Evolutionary conservation across 805 yeast genomes (phyloP).

Genomic region (Saturnispora hagleri): DNA sequence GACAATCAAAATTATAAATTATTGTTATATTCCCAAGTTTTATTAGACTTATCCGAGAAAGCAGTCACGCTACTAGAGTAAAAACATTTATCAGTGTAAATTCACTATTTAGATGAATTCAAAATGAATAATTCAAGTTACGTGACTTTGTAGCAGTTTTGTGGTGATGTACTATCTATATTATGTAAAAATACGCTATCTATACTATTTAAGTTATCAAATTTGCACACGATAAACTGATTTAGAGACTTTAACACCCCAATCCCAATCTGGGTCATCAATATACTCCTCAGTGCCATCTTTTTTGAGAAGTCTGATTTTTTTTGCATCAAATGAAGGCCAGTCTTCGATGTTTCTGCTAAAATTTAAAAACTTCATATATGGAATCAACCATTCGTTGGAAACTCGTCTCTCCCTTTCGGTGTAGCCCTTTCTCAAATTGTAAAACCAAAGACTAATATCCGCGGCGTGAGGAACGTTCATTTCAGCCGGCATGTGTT

Average conservation of each 20-base stretch:
- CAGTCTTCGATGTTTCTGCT: constrained; percentile 22
- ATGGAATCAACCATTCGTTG: constrained; percentile 25
- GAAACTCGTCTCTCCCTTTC: constrained; percentile 21
- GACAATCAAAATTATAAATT: not conserved
- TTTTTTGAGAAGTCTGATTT: constrained; percentile 23
- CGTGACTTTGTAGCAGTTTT: no score
- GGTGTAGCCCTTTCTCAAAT: constrained; percentile 20
- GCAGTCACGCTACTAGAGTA: no score
- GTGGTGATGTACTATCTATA: no score
- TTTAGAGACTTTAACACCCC: constrained; percentile 29
- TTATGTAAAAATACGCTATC: no score
- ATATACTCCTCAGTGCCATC: constrained; percentile 24
- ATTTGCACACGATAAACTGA: constrained; percentile 20
- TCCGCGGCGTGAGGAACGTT: constrained; percentile 33
- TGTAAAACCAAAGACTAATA: constrained; percentile 29
- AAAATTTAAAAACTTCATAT: constrained; percentile 24
- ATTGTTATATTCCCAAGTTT: not conserved
- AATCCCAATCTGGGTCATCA: constrained; percentile 29
- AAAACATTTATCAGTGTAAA: no score
- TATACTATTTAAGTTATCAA: no score
- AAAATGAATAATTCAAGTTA: no score
- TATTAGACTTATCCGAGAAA: not conserved
- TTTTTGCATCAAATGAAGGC: constrained; percentile 21
- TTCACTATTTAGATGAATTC: no score
- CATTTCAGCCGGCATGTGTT: constrained; percentile 15